Conservation (phyloP, 352 stramenopile genomes). For the Phytophthora sojae region DNA sequence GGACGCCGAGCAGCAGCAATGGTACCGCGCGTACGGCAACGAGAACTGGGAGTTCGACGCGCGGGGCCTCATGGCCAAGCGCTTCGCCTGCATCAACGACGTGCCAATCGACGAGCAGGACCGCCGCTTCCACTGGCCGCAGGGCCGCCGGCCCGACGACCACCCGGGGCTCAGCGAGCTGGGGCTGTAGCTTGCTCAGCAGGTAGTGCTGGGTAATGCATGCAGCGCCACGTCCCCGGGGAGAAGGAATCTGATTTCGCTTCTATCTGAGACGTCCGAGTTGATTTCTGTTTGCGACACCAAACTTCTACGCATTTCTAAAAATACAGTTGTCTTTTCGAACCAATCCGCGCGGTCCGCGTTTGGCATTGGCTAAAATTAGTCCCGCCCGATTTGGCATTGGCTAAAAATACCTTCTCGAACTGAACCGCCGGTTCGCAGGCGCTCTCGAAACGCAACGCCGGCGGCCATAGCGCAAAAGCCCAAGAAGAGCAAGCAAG, state of each 20-base stretch:
- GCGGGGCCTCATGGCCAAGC: constrained; percentile 82
- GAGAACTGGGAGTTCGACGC: constrained; percentile 92
- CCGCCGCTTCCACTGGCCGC: constrained; percentile 70
- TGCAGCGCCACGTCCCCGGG: too few species aligned
- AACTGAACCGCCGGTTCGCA: constrained; percentile 31
- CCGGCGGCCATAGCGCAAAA: constrained; percentile 34
- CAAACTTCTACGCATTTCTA: background rate
- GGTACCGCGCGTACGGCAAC: constrained; percentile 88
- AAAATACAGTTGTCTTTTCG: background rate
- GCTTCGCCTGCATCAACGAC: constrained; percentile 91
- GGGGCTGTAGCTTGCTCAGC: constrained; percentile 22
- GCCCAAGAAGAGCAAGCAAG: constrained; percentile 25
- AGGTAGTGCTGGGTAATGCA: background rate
- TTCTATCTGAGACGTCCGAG: background rate
- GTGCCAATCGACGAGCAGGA: constrained; percentile 74
- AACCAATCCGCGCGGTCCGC: background rate
- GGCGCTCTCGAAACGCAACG: constrained; percentile 8
- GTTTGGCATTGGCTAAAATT: constrained; percentile 31
- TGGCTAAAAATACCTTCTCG: constrained; percentile 29
- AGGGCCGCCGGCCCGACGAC: constrained; percentile 59
- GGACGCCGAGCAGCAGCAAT: constrained; percentile 58
- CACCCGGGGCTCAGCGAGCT: constrained; percentile 50
- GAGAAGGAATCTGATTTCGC: constrained; percentile 16
- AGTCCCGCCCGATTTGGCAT: constrained; percentile 14
- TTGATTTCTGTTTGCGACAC: too few species aligned